These are phyloP conservation scores for Pseudozyma tsukubaensis DNA, from an alignment of 1,284 basidiomycete genomes.

Conservation along the genomic window DNA sequence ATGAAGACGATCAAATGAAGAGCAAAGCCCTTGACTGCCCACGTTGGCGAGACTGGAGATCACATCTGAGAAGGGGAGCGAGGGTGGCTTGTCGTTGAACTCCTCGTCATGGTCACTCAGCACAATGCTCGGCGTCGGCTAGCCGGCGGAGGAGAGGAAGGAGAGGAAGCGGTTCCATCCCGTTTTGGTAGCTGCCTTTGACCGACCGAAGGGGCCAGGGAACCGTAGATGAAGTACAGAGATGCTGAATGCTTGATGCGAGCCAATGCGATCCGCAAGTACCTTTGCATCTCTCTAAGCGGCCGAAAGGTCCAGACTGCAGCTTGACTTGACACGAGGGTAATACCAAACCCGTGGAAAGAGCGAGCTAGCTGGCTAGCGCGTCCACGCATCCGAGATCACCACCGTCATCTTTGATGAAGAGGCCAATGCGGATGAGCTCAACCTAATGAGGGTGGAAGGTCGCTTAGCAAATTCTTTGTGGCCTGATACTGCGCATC, in stretches of 20 bases:
- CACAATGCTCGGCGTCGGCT: not conserved
- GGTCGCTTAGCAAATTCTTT: too few species aligned
- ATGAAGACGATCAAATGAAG: not conserved
- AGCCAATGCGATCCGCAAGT: conserved; percentile 18
- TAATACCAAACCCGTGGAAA: too few species aligned
- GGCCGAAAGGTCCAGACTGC: too few species aligned
- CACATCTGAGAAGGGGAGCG: not conserved
- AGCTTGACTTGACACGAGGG: too few species aligned
- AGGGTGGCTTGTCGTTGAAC: conserved; percentile 10
- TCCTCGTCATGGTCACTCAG: conserved; percentile 1
- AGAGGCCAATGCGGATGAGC: too few species aligned
- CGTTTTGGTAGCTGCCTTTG: conserved; percentile 11
- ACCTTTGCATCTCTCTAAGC: too few species aligned
- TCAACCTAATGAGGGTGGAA: too few species aligned
- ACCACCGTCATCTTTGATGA: too few species aligned
- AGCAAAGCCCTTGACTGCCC: not conserved
- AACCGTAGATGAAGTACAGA: not conserved
- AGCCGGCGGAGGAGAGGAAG: not conserved
- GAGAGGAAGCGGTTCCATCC: not conserved
- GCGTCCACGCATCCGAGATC: too few species aligned
- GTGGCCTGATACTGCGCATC: too few species aligned
- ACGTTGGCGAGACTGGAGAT: too few species aligned
- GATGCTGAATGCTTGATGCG: conserved; percentile 13
- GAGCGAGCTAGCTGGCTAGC: too few species aligned
- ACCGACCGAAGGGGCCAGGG: not conserved